These are phyloP conservation scores for Leishmania tarentolae DNA, from an alignment of 208 protist genomes.

Conservation along the genomic window DNA sequence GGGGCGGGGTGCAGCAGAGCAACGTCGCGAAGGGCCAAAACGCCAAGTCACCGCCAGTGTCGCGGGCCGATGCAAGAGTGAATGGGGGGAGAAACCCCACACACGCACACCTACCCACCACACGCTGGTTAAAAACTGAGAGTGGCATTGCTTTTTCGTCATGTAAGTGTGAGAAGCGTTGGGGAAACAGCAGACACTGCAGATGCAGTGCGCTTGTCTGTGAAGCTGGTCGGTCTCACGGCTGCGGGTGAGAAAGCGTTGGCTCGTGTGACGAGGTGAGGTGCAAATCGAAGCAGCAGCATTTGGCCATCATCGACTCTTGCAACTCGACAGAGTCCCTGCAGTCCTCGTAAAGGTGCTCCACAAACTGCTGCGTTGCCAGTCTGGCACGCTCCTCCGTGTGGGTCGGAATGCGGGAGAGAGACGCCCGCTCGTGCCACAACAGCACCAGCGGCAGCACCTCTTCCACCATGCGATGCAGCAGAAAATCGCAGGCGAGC, in stretches of 20 bases:
- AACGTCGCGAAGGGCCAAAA: too few species aligned
- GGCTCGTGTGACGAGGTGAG: neutral
- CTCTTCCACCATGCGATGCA: constrained; percentile 71
- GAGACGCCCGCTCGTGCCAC: constrained; percentile 72
- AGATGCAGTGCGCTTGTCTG: neutral
- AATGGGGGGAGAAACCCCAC: neutral
- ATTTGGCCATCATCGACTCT: constrained; percentile 11
- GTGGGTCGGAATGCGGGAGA: constrained; percentile 71
- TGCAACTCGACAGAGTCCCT: constrained; percentile 9
- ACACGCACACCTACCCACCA: neutral
- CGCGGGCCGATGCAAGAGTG: neutral
- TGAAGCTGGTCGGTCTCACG: neutral
- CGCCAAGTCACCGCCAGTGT: neutral
- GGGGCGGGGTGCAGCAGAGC: neutral
- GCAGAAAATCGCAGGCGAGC: constrained; percentile 68
- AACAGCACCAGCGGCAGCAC: constrained; percentile 70
- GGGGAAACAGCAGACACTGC: neutral
- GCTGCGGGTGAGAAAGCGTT: neutral
- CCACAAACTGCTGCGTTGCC: constrained; percentile 39
- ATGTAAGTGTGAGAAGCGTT: too few species aligned
- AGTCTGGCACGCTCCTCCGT: constrained; percentile 67
- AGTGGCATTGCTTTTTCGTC: neutral
- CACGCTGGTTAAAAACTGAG: neutral
- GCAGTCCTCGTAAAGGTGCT: constrained; percentile 22
- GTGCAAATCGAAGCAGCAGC: constrained; percentile 20